Conservation (phyloP, 129 eudicot genomes). For the Chrysanthemum seticuspe region DNA sequence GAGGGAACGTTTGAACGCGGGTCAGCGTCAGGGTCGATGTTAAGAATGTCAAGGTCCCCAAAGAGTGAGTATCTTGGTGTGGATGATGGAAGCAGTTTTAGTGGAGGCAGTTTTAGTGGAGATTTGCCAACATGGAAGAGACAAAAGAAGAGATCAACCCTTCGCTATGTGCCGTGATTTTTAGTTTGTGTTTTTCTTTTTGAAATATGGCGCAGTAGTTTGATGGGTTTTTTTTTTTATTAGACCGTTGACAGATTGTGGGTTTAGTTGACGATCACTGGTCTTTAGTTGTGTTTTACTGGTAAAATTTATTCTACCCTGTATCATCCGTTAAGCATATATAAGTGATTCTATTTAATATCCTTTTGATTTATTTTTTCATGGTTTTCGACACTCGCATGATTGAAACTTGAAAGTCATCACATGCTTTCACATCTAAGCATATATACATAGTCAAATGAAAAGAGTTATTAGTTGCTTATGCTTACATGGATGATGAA, state of each 20-base stretch:
- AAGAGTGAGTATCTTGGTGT: conserved; percentile 31
- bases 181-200: neutral
- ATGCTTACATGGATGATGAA: too few relatives aligned
- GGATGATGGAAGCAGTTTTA: conserved; percentile 29
- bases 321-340: too few relatives aligned
- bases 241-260: conserved; percentile 13
- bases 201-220: conserved; percentile 17
- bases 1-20: conserved; percentile 50
- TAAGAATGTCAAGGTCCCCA: conserved; percentile 38
- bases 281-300: too few relatives aligned
- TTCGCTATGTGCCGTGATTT: conserved; percentile 23
- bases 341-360: too few relatives aligned
- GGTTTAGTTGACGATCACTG: neutral
- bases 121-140: conserved; percentile 60
- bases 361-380: too few relatives aligned
- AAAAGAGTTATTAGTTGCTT: too few relatives aligned
- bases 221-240: neutral
- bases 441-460: too few relatives aligned
- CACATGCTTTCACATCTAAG: too few relatives aligned
- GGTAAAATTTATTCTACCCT: too few relatives aligned
- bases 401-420: too few relatives aligned
- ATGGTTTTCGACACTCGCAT: too few relatives aligned
- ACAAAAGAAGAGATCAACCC: conserved; percentile 79
- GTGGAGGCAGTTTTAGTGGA: conserved; percentile 29
- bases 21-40: conserved; percentile 32